Conservation (phyloP, 345 rosid species). For the Gossypium bickii region DNA sequence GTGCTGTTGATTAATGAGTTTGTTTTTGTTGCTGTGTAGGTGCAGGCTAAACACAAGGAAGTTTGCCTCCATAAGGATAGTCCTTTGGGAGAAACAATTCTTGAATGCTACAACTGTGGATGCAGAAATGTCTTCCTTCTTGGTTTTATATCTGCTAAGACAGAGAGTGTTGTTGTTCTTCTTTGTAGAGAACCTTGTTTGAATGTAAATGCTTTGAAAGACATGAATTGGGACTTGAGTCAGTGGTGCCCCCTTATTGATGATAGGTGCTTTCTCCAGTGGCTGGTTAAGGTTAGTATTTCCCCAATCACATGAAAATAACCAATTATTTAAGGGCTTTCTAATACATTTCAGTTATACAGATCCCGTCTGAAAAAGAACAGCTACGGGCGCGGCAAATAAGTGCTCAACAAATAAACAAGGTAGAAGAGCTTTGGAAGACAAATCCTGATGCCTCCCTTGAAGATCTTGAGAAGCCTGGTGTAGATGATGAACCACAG, state of each 20-base stretch:
- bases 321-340: conserved; percentile 5
- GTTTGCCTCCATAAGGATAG: conserved; percentile 99
- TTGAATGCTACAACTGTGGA: conserved; percentile 98
- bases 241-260: conserved; percentile 99
- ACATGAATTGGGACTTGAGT: conserved; percentile 99
- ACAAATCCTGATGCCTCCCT: conserved; percentile 97
- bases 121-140: conserved; percentile 97
- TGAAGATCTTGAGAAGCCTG: conserved; percentile 99
- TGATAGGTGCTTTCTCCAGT: conserved; percentile 94
- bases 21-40: conserved; percentile 41
- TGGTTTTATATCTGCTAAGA: conserved; percentile 95
- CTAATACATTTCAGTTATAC: conserved; percentile 28
- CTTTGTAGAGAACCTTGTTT: conserved; percentile 98
- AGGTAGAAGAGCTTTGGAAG: conserved; percentile 99
- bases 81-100: conserved; percentile 97
- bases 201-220: conserved; percentile 94
- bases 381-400: conserved; percentile 99
- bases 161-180: conserved; percentile 99
- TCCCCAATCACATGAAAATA: background rate
- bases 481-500: conserved; percentile 99
- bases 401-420: conserved; percentile 97
- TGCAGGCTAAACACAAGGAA: conserved; percentile 99
- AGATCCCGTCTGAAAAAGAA: conserved; percentile 98
- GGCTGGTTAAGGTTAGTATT: conserved; percentile 92
- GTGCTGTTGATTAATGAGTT: conserved; percentile 5